Evolutionary conservation across 2,329 filamentous ascomycete genomes (phyloP), one percentile per base, ranked within the genome.

Genomic region (Fusarium siculi): DNA sequence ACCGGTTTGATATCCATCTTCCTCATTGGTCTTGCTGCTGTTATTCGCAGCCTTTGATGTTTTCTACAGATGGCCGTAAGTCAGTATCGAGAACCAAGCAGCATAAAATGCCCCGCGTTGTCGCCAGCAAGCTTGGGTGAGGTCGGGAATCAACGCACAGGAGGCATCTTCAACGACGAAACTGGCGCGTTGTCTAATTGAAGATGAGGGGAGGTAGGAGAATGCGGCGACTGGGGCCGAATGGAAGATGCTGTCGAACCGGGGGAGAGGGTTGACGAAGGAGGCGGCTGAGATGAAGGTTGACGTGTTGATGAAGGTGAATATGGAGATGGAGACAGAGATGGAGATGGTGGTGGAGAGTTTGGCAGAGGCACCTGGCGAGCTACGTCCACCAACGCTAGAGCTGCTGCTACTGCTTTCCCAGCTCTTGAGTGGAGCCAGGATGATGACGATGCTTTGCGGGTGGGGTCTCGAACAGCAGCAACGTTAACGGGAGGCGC

Each of bases 81-180:
- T 78, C 65, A 76, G 71, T 63, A 32, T 68, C 60, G 56, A 50
- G 64, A 47, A 64, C 53, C 58, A 53, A 72, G 66, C 40, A 65
- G 64, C 53, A 50, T 57, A 50, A 50, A 49, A 50, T 65, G 59
- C 73, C 50, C 60, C 36, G 44, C 57, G 68, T 72, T 69, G 72
- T 67, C 55, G 66, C 39, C 67, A 66, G 50, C 28, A 67, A 58
- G 60, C 44, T 53, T 73, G 66, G 56, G n/a, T 72, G 63, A 73
- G 63, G 67, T 67, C 70, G 63, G 71, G 72, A 67, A 73, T 70
- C 68, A 80, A 83, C 87, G 84, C 87, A 89, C 87, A 78, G 87
- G 84, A 83, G 87, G 84, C 87, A 89, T 89, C 77, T 83, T 87
- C 83, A 80, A 78, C 78, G 81, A 77, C 75, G 77, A 68, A 70